These are phyloP conservation scores for Rutstroemia sp. DNA, from an alignment of 2,329 filamentous ascomycete species.

Conservation along the genomic window DNA sequence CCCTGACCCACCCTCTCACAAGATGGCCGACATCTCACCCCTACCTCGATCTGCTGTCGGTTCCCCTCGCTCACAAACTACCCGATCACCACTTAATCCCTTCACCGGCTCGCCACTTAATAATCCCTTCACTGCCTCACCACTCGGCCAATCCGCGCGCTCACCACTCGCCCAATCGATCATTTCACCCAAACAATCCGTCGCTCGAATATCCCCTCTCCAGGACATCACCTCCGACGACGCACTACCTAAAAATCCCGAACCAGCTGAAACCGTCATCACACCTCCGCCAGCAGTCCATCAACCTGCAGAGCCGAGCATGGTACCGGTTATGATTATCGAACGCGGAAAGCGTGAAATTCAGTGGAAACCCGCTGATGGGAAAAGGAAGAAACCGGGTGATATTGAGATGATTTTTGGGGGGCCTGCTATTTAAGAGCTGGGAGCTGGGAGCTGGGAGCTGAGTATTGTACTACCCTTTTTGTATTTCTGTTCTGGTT, in stretches of 20 bases:
- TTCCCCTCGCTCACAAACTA: no score
- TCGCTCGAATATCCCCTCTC: not conserved
- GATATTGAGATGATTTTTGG: slow-evolving; percentile 1
- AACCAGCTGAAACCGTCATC: not conserved
- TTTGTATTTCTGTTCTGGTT: not conserved
- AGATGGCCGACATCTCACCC: not conserved
- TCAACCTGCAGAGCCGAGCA: not conserved
- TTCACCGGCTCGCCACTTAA: not conserved
- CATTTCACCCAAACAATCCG: not conserved
- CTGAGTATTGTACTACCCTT: no score
- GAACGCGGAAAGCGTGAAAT: not conserved
- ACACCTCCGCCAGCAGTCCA: not conserved
- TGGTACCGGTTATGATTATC: not conserved
- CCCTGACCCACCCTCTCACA: not conserved
- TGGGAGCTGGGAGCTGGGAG: no score
- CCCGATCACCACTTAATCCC: not conserved
- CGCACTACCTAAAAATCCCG: slow-evolving; percentile 1
- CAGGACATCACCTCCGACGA: slow-evolving; percentile 4
- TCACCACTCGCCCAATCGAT: not conserved
- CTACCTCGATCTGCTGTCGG: not conserved
- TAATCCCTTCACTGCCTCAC: no score
- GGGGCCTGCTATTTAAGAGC: not conserved
- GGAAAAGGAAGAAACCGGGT: not conserved
- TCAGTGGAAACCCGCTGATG: not conserved
- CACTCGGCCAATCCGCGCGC: no score